These are phyloP conservation scores for Daldinia caldariorum DNA, from an alignment of 495 filamentous ascomycete genomes.

Conservation along the genomic window DNA sequence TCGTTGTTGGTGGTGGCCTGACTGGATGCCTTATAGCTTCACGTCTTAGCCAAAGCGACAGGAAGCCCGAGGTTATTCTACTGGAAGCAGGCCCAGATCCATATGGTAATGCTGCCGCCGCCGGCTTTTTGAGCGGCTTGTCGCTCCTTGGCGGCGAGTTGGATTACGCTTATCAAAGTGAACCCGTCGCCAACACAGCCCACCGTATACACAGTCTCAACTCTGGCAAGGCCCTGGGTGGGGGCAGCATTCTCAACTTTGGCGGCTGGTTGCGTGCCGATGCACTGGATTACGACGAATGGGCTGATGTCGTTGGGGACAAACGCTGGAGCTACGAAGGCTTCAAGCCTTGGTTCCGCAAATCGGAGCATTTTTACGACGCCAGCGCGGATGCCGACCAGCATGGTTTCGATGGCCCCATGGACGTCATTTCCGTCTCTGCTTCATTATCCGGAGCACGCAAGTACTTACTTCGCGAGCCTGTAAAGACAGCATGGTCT, in stretches of 20 bases:
- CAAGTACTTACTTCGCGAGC: constrained; percentile 6
- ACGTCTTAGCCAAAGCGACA: neutral
- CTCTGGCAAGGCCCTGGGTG: constrained; percentile 15
- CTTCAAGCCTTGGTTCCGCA: constrained; percentile 14
- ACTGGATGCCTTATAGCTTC: constrained; percentile 14
- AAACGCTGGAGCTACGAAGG: constrained; percentile 11
- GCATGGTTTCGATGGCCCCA: constrained; percentile 17
- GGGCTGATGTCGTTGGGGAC: constrained; percentile 12
- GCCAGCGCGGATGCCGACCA: neutral
- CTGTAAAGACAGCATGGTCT: constrained; percentile 9
- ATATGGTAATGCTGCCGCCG: constrained; percentile 20
- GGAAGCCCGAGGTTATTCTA: no score
- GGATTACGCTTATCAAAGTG: constrained; percentile 10
- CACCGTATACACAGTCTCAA: constrained; percentile 10
- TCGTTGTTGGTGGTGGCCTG: constrained; percentile 19
- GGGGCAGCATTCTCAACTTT: constrained; percentile 23
- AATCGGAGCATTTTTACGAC: constrained; percentile 13
- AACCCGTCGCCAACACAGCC: neutral
- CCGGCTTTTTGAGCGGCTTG: constrained; percentile 10
- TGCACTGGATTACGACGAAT: constrained; percentile 10
- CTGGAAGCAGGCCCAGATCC: no score
- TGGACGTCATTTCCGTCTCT: constrained; percentile 1
- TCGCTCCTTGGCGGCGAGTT: constrained; percentile 5
- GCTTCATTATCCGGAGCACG: neutral
- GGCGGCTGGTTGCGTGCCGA: constrained; percentile 19